A percentile compares a stretch with the other conserved stretches of the same genome.
These are phyloP conservation scores for Tilletia setariae DNA, from an alignment of 1,284 basidiomycete genomes.

Conservation along the genomic window DNA sequence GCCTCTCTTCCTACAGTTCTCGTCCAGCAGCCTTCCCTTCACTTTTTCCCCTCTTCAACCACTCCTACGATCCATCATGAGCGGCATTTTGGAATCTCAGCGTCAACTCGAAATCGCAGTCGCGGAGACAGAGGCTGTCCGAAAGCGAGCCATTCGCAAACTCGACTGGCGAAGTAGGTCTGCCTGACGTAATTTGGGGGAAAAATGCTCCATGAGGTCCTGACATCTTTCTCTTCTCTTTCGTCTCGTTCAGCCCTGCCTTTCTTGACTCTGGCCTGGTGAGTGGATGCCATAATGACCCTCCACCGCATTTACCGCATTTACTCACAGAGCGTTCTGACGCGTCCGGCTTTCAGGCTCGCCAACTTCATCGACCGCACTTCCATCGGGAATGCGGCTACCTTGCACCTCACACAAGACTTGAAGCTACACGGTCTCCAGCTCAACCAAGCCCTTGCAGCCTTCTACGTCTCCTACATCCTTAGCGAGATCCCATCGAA, in stretches of 20 bases:
- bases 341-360: neutral
- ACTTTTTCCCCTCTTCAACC: no score
- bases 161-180: conserved; percentile 10
- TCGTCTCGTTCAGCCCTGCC: neutral
- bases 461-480: conserved; percentile 54
- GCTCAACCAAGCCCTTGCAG: conserved; percentile 44
- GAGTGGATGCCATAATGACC: no score
- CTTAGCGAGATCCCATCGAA: conserved; percentile 50
- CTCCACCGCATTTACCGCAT: no score
- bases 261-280: conserved; percentile 10
- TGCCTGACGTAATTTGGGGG: neutral
- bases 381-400: conserved; percentile 41
- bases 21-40: no score
- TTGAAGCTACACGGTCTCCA: conserved; percentile 34
- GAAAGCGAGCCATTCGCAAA: conserved; percentile 22
- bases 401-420: conserved; percentile 44
- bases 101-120: neutral
- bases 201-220: no score
- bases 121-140: conserved; percentile 13
- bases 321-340: no score
- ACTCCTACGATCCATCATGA: no score
- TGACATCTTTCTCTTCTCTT: no score
- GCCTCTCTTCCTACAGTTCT: no score
- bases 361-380: conserved; percentile 24
- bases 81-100: neutral